Evolutionary conservation across 2,329 filamentous ascomycete species (phyloP), one percentile per base, ranked within the genome.

Genomic region (Geosmithia flava): DNA sequence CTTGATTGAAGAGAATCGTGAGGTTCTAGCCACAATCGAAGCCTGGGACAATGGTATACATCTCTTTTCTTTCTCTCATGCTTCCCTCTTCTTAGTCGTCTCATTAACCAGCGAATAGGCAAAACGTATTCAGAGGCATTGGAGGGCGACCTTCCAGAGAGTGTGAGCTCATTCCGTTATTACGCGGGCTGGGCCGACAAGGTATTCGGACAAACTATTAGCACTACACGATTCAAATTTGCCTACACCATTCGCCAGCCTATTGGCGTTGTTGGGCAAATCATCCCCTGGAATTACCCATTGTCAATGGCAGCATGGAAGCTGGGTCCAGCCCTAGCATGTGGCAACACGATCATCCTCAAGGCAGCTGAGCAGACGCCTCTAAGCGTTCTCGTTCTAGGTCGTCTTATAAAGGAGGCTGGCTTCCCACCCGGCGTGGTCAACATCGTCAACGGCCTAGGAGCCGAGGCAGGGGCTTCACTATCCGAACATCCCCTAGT

Each of bases 221-320:
- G 79, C 54, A 82, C 78, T 1, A 73, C 70, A 1, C 68, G 73
- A 1, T 65, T 68, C 15, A 86, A 85, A 59, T 70, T 86, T 45
- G 80, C 81, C 13, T 86, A 86, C 56, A 85, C 81, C 0, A 67
- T 85, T 20, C 73, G 78, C 37, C 79, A 86, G 60, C 83, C 83
- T 2, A 66, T 86, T 27, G 83, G 83, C 46, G 83, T 87, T 0
- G 82, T 81, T 51, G 81, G 71, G 5, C 67, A 69, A 61, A 85
- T 86, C 51, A 85, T 85, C 52, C 81, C 82, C 3, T 87, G 82
- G 81, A 87, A 87, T 61, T 85, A 80, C 55, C 82, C 82, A 5
- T 66, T 86, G 1, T 70, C 72, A 3, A 87, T 86, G 80, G 80
- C 80, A 16, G 74, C 77, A 1, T 86, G 83, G 81, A 87, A 87